phyloP scores from a whole-genome alignment of 345 rosid genomes.

The Eucalyptus regnans region DNA sequence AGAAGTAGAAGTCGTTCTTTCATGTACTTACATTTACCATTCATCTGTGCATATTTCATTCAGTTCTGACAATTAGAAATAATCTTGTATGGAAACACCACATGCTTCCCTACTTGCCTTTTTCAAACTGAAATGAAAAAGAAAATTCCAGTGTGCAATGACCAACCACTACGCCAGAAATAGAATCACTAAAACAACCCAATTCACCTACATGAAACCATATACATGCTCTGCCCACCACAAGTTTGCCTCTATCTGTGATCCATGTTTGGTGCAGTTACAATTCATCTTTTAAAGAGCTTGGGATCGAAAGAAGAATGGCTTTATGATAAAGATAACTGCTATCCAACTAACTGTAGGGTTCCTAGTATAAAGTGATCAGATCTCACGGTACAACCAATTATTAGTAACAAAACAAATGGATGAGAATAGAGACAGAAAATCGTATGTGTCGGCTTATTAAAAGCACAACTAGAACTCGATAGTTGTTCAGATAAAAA shows the following conservation, averaged over 20 bases:
- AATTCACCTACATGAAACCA: neutral
- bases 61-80: neutral
- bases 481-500: neutral
- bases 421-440: neutral
- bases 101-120: neutral
- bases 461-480: neutral
- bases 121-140: neutral
- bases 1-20: neutral
- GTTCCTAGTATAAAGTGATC: neutral
- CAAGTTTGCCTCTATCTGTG: neutral
- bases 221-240: neutral
- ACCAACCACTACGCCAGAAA: neutral
- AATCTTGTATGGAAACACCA: neutral
- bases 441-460: neutral
- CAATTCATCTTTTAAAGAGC: neutral
- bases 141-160: neutral
- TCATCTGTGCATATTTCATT: neutral
- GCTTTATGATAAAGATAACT: neutral
- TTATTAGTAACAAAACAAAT: neutral
- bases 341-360: neutral
- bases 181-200: neutral
- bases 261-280: neutral
- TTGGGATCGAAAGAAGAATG: neutral
- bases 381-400: neutral
- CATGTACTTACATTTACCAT: neutral